A percentile compares a stretch with the other conserved stretches of the same genome.
phyloP scores from a whole-genome alignment of 2,329 filamentous ascomycete genomes.

The Talaromyces sp. region DNA sequence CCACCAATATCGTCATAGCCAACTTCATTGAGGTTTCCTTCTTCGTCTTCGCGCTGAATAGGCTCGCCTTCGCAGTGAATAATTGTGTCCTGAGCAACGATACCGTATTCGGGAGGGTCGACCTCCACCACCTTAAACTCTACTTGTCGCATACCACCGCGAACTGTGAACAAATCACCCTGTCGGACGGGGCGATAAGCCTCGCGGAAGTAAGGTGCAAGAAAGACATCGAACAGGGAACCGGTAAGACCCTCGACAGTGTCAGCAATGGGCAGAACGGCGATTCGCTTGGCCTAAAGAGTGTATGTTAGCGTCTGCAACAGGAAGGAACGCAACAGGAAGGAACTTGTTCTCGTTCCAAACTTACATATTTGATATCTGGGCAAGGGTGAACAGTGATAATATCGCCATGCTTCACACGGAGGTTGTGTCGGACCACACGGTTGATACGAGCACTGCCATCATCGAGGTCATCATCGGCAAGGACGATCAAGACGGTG shows the following conservation, averaged over 20 bases:
- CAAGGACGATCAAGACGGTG: conserved; percentile 94
- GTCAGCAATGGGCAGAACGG: conserved; percentile 95
- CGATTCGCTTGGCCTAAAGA: conserved; percentile 89
- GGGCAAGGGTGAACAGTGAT: conserved; percentile 96
- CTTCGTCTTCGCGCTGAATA: conserved; percentile 97
- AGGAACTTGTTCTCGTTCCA: too few relatives aligned
- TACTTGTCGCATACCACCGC: conserved; percentile 97
- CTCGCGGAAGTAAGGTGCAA: conserved; percentile 98
- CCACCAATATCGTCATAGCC: conserved; percentile 99
- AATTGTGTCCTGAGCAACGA: conserved; percentile 96
- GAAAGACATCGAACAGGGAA: conserved; percentile 97
- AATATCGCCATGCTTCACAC: conserved; percentile 97
- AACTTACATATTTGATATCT: conserved; percentile 99
- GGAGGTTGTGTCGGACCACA: conserved; percentile 95
- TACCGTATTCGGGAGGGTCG: conserved; percentile 96
- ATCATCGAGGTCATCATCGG: conserved; percentile 96
- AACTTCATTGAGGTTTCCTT: conserved; percentile 98
- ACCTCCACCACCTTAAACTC: conserved; percentile 99
- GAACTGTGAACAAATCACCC: conserved; percentile 94
- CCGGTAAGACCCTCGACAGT: conserved; percentile 97
- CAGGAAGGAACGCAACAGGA: too few relatives aligned
- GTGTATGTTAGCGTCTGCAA: neutral
- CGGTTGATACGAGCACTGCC: conserved; percentile 97
- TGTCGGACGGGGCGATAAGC: conserved; percentile 96
- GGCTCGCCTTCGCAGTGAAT: conserved; percentile 98